Conservation (phyloP, 768 basidiomycete genomes). For the Rhodotorula taiwanensis region DNA sequence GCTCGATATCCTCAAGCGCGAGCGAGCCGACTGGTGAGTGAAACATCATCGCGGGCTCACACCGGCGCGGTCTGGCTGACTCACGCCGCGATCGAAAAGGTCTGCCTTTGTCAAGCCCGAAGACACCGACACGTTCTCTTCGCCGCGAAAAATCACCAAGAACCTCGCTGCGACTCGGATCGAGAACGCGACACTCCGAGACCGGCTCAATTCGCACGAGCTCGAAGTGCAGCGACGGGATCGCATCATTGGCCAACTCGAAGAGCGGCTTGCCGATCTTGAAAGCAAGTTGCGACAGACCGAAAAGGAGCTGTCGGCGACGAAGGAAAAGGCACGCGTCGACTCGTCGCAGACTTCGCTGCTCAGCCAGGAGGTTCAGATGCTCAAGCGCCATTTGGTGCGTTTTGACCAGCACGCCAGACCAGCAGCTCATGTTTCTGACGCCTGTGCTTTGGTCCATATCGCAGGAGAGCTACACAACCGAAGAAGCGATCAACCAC, state of each 20-base stretch:
- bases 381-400: conserved; percentile 36
- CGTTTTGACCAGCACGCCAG: neutral
- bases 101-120: conserved; percentile 28
- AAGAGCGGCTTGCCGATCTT: conserved; percentile 13
- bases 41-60: no score
- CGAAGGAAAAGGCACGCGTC: conserved; percentile 28
- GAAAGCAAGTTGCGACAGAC: conserved; percentile 10
- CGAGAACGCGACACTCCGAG: conserved; percentile 36
- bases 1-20: conserved; percentile 26
- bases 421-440: no score
- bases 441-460: neutral
- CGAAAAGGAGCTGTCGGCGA: conserved; percentile 1
- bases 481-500: conserved; percentile 33
- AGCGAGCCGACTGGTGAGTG: conserved; percentile 39
- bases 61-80: no score
- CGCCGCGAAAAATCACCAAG: conserved; percentile 37
- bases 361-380: conserved; percentile 29
- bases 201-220: conserved; percentile 30
- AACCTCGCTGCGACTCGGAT: conserved; percentile 37
- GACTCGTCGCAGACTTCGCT: conserved; percentile 16
- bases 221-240: conserved; percentile 34
- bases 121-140: conserved; percentile 26
- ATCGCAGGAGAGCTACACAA: conserved; percentile 30
- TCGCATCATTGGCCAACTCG: conserved; percentile 35
- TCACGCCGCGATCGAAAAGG: no score